Evolutionary conservation across 495 filamentous ascomycete species (phyloP).

Genomic region (Parathielavia hyrcaniae): DNA sequence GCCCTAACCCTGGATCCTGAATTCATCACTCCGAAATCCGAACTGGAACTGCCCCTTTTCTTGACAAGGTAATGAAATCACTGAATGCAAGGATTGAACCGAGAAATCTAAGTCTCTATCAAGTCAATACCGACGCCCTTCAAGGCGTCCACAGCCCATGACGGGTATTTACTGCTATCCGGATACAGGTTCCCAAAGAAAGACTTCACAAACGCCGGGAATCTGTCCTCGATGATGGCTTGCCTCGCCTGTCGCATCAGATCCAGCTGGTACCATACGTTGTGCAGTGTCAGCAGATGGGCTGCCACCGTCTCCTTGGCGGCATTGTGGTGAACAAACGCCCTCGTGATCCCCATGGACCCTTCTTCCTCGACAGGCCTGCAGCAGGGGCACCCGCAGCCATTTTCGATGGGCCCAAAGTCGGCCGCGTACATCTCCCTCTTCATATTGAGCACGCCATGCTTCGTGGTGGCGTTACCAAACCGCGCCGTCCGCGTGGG

Average conservation of each 20-base stretch:
- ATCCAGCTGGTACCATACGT: constrained; percentile 80
- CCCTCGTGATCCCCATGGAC: constrained; percentile 76
- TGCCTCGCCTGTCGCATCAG: constrained; percentile 70
- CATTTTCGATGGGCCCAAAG: constrained; percentile 74
- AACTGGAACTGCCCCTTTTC: no score
- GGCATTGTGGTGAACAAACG: constrained; percentile 85
- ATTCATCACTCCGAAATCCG: neutral
- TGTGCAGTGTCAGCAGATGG: constrained; percentile 90
- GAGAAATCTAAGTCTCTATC: constrained; percentile 15
- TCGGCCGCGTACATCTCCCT: constrained; percentile 68
- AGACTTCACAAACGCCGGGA: constrained; percentile 66
- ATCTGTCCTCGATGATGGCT: constrained; percentile 77
- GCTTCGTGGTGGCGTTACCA: constrained; percentile 81
- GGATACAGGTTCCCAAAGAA: constrained; percentile 71
- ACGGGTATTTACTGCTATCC: constrained; percentile 62
- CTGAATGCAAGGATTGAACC: neutral
- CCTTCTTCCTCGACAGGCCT: constrained; percentile 53
- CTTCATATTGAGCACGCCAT: constrained; percentile 76
- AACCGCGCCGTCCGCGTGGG: constrained; percentile 94
- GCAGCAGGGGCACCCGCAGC: constrained; percentile 76
- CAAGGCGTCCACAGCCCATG: constrained; percentile 82
- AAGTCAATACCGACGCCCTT: constrained; percentile 80
- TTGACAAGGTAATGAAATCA: neutral
- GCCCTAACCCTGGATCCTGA: constrained; percentile 21
- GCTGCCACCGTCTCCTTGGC: constrained; percentile 94